Conservation (phyloP, 2,329 filamentous ascomycete genomes). For the Metarhizium sp. region DNA sequence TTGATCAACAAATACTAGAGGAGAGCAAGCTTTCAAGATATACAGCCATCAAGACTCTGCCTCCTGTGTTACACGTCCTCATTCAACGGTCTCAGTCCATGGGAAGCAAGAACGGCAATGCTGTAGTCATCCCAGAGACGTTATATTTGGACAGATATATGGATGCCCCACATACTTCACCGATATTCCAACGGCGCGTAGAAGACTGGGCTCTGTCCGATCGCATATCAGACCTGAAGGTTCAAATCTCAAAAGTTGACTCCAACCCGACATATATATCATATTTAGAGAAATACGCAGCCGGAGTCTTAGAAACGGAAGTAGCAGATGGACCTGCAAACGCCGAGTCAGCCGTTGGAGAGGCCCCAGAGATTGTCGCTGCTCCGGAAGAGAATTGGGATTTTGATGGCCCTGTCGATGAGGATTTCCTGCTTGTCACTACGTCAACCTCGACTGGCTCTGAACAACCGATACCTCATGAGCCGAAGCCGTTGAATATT, state of each 20-base stretch:
- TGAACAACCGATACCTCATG: neutral
- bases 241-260: constrained; percentile 20
- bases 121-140: constrained; percentile 68
- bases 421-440: constrained; percentile 23
- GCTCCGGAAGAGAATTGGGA: constrained; percentile 22
- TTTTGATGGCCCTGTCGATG: constrained; percentile 28
- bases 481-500: constrained; percentile 11
- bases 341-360: neutral
- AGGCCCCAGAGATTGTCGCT: neutral
- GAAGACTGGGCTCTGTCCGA: constrained; percentile 68
- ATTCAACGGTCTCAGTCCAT: constrained; percentile 77
- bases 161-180: constrained; percentile 51
- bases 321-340: neutral
- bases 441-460: constrained; percentile 4
- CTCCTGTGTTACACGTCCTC: constrained; percentile 80
- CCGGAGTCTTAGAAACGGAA: constrained; percentile 12
- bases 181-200: constrained; percentile 54
- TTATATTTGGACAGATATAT: constrained; percentile 87
- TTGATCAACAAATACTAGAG: constrained; percentile 68
- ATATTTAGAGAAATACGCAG: constrained; percentile 18
- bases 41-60: constrained; percentile 64
- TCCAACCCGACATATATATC: constrained; percentile 15
- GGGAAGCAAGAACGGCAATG: constrained; percentile 64
- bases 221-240: constrained; percentile 47
- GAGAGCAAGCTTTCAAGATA: constrained; percentile 54